Conservation (phyloP, 176 grass and related monocot genomes). For the Triticum aestivum region DNA sequence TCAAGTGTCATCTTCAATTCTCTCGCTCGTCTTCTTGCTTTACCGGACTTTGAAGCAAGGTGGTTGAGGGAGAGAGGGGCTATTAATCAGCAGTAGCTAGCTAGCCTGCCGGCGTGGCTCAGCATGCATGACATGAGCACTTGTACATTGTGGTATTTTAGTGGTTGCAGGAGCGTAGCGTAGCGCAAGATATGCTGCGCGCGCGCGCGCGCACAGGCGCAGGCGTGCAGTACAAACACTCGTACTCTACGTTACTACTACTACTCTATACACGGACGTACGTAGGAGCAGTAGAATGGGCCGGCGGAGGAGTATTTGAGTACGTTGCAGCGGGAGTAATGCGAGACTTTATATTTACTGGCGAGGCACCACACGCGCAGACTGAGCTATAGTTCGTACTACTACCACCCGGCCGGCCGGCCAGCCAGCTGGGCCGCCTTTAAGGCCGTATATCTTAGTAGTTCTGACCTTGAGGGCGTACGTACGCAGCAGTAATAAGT, state of each 20-base stretch:
- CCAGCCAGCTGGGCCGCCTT: slow-evolving; percentile 26
- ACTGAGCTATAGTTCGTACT: slow-evolving; percentile 17
- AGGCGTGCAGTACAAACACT: no score
- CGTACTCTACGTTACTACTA: not conserved
- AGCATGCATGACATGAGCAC: not conserved
- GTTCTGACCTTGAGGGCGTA: slow-evolving; percentile 17
- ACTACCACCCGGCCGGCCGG: not conserved
- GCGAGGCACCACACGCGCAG: not conserved
- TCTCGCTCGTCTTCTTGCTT: not conserved
- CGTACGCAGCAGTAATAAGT: slow-evolving; percentile 20
- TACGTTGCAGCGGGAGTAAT: not conserved
- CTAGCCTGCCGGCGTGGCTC: not conserved
- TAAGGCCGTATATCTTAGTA: slow-evolving; percentile 33
- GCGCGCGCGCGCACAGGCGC: not conserved
- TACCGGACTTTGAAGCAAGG: slow-evolving; percentile 40
- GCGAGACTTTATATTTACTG: not conserved
- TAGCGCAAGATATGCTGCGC: not conserved
- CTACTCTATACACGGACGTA: not conserved
- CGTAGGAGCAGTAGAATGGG: not conserved
- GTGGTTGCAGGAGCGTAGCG: not conserved
- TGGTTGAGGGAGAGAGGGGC: slow-evolving; percentile 14
- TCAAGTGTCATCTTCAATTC: not conserved
- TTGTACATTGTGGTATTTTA: not conserved
- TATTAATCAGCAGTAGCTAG: slow-evolving; percentile 25
- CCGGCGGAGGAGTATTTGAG: not conserved